phyloP scores from a whole-genome alignment of 352 stramenopile genomes.

The Pythium pyrilobum region DNA sequence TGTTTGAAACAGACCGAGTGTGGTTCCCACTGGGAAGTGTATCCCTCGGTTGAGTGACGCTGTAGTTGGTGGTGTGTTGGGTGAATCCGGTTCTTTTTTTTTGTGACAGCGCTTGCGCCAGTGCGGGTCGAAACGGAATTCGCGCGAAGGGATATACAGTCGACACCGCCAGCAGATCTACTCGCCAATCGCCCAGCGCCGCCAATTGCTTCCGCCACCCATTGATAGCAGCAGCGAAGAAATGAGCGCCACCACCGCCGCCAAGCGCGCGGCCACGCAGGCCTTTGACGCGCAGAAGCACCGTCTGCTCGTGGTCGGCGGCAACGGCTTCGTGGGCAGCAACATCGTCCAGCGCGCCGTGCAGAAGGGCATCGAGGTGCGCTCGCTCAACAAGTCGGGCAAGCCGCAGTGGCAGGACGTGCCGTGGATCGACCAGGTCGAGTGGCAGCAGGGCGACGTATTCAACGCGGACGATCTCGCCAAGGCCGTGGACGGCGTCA shows the following conservation, averaged over 20 bases:
- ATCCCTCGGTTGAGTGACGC: conserved; percentile 10
- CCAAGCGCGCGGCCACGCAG: conserved; percentile 26
- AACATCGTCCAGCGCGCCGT: conserved; percentile 87
- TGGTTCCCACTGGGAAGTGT: no score
- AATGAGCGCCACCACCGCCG: background rate
- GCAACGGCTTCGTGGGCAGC: conserved; percentile 87
- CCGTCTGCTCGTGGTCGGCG: conserved; percentile 78
- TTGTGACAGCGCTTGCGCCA: conserved; percentile 13
- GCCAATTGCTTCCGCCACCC: background rate
- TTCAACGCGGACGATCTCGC: conserved; percentile 66
- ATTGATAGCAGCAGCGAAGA: background rate
- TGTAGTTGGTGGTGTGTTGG: background rate
- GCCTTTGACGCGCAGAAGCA: conserved; percentile 56
- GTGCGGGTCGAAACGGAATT: conserved; percentile 15
- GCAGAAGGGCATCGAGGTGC: conserved; percentile 83
- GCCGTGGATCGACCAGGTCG: conserved; percentile 80
- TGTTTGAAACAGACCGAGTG: conserved; percentile 13
- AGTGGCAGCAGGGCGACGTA: conserved; percentile 83
- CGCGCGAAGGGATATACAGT: conserved; percentile 3
- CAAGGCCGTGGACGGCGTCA: conserved; percentile 66
- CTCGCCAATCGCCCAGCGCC: background rate
- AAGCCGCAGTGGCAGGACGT: conserved; percentile 77
- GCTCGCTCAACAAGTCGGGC: conserved; percentile 80
- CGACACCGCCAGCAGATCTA: background rate
- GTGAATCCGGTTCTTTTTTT: background rate